Evolutionary conservation across 192 early-diverging fungal genomes (phyloP).

Genomic region (Pilaira anomala): DNA sequence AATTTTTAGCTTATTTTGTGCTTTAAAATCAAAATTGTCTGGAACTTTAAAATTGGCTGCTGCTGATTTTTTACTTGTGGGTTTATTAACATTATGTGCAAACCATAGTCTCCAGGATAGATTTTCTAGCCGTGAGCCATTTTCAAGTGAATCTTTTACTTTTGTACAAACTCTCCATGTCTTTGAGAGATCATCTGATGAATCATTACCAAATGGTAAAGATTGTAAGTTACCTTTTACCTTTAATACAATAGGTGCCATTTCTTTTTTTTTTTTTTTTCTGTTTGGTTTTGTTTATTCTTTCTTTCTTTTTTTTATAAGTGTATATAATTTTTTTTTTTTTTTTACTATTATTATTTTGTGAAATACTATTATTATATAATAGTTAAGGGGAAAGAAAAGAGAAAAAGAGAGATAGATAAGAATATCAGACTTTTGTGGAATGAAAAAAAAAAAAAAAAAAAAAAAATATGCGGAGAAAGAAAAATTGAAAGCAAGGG

Average conservation of each 20-base stretch:
- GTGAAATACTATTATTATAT: too few relatives aligned
- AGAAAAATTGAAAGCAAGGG: constrained; percentile 1
- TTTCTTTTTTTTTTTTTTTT: constrained; percentile 21
- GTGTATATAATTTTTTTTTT: constrained; percentile 1
- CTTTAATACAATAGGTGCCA: constrained; percentile 66
- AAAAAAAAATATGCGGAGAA: constrained; percentile 1
- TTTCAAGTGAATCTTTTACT: constrained; percentile 78
- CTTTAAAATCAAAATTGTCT: constrained; percentile 14
- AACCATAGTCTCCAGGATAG: constrained; percentile 85
- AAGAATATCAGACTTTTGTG: background rate
- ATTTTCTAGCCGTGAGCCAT: constrained; percentile 78
- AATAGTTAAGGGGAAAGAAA: background rate
- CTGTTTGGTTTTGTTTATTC: too few relatives aligned
- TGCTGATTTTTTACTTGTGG: background rate
- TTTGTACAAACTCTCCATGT: constrained; percentile 80
- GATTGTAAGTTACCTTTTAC: constrained; percentile 71
- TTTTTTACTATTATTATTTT: constrained; percentile 6
- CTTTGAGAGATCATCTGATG: constrained; percentile 66
- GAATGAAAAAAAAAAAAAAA: background rate
- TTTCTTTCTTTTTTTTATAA: background rate
- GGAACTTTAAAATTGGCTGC: constrained; percentile 11
- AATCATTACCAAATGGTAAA: constrained; percentile 64
- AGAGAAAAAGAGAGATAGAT: background rate
- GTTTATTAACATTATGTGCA: constrained; percentile 55
- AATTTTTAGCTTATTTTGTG: constrained; percentile 1